Conservation (phyloP, 345 rosid species). For the Rubroshorea leprosula region DNA sequence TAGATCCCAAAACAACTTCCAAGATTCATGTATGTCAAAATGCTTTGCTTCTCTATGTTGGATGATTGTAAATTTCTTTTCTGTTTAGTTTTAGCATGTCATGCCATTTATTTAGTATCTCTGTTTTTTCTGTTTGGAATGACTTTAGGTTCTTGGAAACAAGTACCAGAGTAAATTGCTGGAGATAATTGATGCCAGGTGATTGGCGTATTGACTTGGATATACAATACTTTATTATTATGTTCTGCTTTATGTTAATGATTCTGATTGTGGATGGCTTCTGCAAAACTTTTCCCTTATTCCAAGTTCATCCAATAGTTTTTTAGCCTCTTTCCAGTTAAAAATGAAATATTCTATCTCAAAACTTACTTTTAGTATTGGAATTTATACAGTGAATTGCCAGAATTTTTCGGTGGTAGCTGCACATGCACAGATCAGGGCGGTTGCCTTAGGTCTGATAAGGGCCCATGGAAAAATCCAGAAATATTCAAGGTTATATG, state of each 20-base stretch:
- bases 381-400: conserved; percentile 67
- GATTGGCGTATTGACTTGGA: conserved; percentile 14
- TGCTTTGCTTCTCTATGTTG: conserved; percentile 7
- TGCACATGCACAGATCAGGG: conserved; percentile 86
- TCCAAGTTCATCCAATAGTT: background rate
- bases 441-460: conserved; percentile 92
- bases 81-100: background rate
- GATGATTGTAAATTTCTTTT: background rate
- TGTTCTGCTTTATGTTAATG: background rate
- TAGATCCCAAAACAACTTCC: conserved; percentile 96
- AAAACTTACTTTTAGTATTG: background rate
- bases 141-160: conserved; percentile 83
- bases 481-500: conserved; percentile 61
- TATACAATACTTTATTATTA: background rate
- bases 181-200: conserved; percentile 86
- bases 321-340: background rate
- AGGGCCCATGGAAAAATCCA: conserved; percentile 98
- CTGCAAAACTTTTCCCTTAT: too few relatives aligned
- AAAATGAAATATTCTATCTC: background rate
- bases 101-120: background rate
- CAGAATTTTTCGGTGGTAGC: conserved; percentile 82
- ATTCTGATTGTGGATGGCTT: background rate
- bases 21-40: conserved; percentile 71
- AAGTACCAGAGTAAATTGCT: conserved; percentile 82
- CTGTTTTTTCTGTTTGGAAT: conserved; percentile 18